Evolutionary conservation across 163 green algal species (phyloP).

Genomic region (Trebouxia gelatinosa): DNA sequence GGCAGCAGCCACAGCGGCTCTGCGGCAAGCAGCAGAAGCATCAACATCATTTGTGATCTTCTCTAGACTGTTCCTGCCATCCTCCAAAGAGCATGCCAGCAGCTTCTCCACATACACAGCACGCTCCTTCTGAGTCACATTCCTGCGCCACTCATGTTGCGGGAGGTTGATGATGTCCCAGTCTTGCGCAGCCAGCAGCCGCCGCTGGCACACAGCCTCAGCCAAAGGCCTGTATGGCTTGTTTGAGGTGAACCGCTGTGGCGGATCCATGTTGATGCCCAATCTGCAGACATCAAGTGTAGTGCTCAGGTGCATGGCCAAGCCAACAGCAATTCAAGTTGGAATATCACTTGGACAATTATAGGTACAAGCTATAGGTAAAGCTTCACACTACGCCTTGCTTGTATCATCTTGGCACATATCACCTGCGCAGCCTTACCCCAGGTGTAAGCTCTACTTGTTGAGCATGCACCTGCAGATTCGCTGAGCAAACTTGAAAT

Average conservation of each 20-base stretch:
- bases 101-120: conserved; percentile 22
- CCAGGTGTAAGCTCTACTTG: too few relatives aligned
- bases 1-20: background rate
- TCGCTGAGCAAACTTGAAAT: too few relatives aligned
- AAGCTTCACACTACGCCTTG: too few relatives aligned
- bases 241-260: conserved; percentile 22
- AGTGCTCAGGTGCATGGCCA: background rate
- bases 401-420: too few relatives aligned
- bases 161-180: conserved; percentile 29
- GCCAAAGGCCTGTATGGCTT: conserved; percentile 20
- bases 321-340: too few relatives aligned
- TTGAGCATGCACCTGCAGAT: too few relatives aligned
- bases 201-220: conserved; percentile 20
- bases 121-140: conserved; percentile 1
- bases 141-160: conserved; percentile 26
- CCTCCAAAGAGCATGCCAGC: conserved; percentile 4
- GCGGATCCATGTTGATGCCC: conserved; percentile 29
- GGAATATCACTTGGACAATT: too few relatives aligned
- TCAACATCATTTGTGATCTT: conserved; percentile 8
- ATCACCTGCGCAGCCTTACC: too few relatives aligned
- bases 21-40: conserved; percentile 13
- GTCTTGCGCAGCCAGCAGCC: conserved; percentile 7
- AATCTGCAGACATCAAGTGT: background rate
- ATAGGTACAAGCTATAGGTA: too few relatives aligned
- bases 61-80: background rate